phyloP scores from a whole-genome alignment of 441 rosid species.

The Brassica hybrid region DNA sequence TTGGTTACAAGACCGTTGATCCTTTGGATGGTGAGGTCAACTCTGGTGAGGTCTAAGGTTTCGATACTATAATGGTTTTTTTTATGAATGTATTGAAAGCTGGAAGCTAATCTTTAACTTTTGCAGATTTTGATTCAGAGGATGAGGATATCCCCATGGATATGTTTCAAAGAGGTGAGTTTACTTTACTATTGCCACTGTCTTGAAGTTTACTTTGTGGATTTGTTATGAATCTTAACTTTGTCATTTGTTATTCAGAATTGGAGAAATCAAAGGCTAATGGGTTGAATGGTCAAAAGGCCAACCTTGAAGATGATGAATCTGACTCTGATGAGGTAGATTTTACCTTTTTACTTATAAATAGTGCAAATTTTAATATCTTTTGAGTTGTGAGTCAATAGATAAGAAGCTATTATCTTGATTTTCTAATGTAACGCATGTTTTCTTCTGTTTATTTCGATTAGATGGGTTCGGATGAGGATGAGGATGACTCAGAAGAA shows the following conservation, averaged over 20 bases:
- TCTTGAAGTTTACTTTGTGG: neutral
- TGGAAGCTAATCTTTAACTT: neutral
- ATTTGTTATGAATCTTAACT: constrained; percentile 13
- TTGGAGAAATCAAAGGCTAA: neutral
- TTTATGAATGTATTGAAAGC: neutral
- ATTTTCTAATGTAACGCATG: too few relatives aligned
- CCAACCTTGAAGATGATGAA: constrained; percentile 5
- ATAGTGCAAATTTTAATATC: too few relatives aligned
- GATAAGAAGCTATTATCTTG: too few relatives aligned
- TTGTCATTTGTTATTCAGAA: constrained; percentile 12
- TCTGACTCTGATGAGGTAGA: too few relatives aligned
- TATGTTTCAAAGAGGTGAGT: constrained; percentile 12
- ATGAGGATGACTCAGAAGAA: too few relatives aligned
- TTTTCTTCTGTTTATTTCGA: too few relatives aligned
- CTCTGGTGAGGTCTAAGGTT: constrained; percentile 24
- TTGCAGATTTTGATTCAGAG: constrained; percentile 31
- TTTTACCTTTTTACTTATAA: too few relatives aligned
- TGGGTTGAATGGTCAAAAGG: too few relatives aligned
- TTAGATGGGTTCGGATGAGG: too few relatives aligned
- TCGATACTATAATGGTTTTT: neutral
- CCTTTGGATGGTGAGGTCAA: constrained; percentile 11
- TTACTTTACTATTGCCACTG: neutral
- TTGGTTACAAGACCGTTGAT: constrained; percentile 54
- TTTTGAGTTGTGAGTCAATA: too few relatives aligned
- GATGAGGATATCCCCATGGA: constrained; percentile 21